Evolutionary conservation across 805 yeast genomes (phyloP), one percentile per base, ranked within the genome.

Genomic region (Clavispora santaluciae): DNA sequence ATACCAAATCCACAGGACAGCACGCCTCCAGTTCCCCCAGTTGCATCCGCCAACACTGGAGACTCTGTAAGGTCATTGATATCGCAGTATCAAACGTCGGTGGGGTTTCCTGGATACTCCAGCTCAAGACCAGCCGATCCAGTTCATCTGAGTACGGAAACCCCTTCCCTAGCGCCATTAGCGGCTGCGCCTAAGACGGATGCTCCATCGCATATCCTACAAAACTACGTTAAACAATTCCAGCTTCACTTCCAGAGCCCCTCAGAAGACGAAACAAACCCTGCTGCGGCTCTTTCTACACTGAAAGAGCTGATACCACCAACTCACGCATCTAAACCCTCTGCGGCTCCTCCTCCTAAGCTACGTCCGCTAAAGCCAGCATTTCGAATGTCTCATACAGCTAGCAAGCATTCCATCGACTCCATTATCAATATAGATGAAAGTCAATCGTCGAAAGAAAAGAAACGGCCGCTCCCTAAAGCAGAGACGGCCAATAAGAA

Each of bases 381-480:
- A 2, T 28, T 28, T 4, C 4, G 8, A 16, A 9, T 28, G 12
- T 11, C 11, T 28, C 34, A n/a, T 11, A 16, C 35, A 5, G 16
- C 42, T 29, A 63, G 60, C 50, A 64, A 58, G 38, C 59, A 73
- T 1, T 64, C 71, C 6, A 69, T 69, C 21, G 64, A 60, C 39
- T 63, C 72, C 11, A 61, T 69, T 31, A 68, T 69, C 40, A 69
- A 69, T 48, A 42, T 53, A 10, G 73, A 68, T 29, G 65, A 12
- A 18, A 38, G 36, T 15, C 37, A 35, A 10, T 46, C 37, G 18
- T 38, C 25, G 12, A 42, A 31, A 7, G 47, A 40, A 21, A 50
- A 40, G 22, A 50, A 41, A 23, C 45, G 51, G 30, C 37, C 47
- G 16, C 33, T 42, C 1, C 35, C 48, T 12, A 52, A 52, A 31